Base-by-base conservation (phyloP, 768 basidiomycete species). In the Boletus vinaceobasis region DNA sequence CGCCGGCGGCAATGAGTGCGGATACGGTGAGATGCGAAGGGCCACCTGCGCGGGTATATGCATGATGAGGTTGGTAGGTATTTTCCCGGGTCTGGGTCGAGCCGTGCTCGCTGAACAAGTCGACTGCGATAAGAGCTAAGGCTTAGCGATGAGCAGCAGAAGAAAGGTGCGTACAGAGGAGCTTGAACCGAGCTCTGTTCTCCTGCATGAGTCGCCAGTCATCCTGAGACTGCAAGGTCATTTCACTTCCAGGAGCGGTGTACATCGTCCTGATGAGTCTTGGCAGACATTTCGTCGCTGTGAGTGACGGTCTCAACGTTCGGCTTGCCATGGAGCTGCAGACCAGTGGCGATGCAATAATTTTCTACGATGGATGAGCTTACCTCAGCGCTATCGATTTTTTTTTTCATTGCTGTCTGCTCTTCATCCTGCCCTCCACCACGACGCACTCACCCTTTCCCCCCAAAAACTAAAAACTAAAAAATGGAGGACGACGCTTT, bases 1-100 rank as follows among this genome's bases (percentile, higher is more conserved):
- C 95, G 26, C 93, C 93, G 14, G 94, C 79, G 1, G 97, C 95
- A 40, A 98, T 76, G 57, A 99, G 85, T 44, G 94, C 88, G 2
- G 95, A 96, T 46, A 93, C 76, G 3, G 96, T 92, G 49, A 87
- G 76, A 56, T 89, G 76, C 43, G 81, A 73, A 10, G 86, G 78
- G 15, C 76, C 65, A 1, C 74, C 65, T 26, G 91, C 88, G 56
- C 79, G 79, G 62, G 84, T 83, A 32, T 92, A 77, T 17, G 75
- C 62, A 57, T 93, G 84, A 56, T 90, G 81, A 2, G 91, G 85
- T 69, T 85, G 85, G 71, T 80, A 94, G 35, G 84, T 76, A 55
- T 80, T 89, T 19, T 84, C 75, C 7, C 83, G 74, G 46, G 75
- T 84, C 69, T 86, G 85, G 0, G 84, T 84, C 21, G 93, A 94